Percentiles rank a stretch among this genome's conserved stretches.
Evolutionary conservation across 208 protist species (phyloP).

Genomic region (Strigomonas culicis): DNA sequence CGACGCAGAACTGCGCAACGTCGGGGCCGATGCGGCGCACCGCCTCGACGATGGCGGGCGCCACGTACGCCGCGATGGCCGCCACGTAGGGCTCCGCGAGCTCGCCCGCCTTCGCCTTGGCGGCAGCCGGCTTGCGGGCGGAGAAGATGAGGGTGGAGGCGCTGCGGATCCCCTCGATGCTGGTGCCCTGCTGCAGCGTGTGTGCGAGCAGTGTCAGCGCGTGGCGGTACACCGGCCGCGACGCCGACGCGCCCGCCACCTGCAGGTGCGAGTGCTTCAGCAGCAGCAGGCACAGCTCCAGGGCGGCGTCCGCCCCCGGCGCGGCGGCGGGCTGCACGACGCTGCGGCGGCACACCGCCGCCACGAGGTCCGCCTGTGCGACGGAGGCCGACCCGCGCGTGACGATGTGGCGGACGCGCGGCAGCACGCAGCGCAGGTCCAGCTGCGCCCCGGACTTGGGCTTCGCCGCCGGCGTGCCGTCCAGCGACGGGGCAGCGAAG

Average conservation of each 20-base stretch:
- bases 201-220: conserved; percentile 47
- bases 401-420: conserved; percentile 17
- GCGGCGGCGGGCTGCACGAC: conserved; percentile 13
- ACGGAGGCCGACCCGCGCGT: conserved; percentile 6
- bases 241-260: conserved; percentile 23
- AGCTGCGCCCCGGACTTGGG: conserved; percentile 20
- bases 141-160: conserved; percentile 45
- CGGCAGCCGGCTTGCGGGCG: conserved; percentile 9
- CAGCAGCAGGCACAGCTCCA: conserved; percentile 47
- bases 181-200: conserved; percentile 39
- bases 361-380: conserved; percentile 44
- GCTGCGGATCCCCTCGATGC: conserved; percentile 6
- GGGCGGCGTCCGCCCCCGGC: conserved; percentile 27
- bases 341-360: conserved; percentile 44
- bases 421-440: conserved; percentile 19
- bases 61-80: conserved; percentile 30
- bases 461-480: background rate
- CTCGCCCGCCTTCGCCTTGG: conserved; percentile 11
- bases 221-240: conserved; percentile 58
- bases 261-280: conserved; percentile 64
- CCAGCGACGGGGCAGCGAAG: conserved; percentile 24
- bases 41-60: conserved; percentile 32
- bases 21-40: conserved; percentile 52
- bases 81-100: conserved; percentile 23
- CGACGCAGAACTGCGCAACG: conserved; percentile 48